Percentiles rank a stretch among this genome's conserved stretches.
Conservation (phyloP, 2,329 filamentous ascomycete species). For the Lithohypha guttulata region DNA sequence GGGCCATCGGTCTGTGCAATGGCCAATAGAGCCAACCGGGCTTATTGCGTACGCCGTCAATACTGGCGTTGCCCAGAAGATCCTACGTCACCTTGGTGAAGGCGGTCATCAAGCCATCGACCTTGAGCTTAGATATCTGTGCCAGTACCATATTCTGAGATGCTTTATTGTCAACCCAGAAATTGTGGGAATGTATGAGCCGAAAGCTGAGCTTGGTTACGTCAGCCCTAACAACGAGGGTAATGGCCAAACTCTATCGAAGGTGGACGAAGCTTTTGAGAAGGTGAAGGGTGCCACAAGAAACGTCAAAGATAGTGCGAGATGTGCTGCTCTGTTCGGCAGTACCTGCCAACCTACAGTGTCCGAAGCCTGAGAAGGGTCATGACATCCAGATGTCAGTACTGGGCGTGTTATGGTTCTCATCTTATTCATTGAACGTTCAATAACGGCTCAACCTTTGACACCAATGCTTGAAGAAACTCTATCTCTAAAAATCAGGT, state of each 20-base stretch:
- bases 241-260: constrained; percentile 16
- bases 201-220: constrained; percentile 22
- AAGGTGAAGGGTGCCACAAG: constrained; percentile 26
- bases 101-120: constrained; percentile 25
- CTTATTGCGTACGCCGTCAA: constrained; percentile 22
- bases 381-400: too few species aligned
- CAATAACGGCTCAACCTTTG: too few species aligned
- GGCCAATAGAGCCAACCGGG: constrained; percentile 3
- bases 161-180: constrained; percentile 30
- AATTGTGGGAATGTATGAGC: constrained; percentile 28
- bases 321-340: constrained; percentile 27
- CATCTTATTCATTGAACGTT: too few species aligned
- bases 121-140: constrained; percentile 25
- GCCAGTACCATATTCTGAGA: constrained; percentile 22
- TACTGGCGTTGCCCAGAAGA: constrained; percentile 31
- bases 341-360: constrained; percentile 21
- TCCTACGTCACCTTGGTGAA: constrained; percentile 20
- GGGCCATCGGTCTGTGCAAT: constrained; percentile 5
- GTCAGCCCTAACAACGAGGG: constrained; percentile 21
- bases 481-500: too few species aligned
- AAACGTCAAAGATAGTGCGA: constrained; percentile 28
- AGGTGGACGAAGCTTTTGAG: constrained; percentile 22
- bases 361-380: too few species aligned
- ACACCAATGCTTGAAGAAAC: too few species aligned
- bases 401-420: too few species aligned